These are phyloP conservation scores for Colletotrichum sp. DNA, from an alignment of 2,329 filamentous ascomycete genomes.

Conservation along the genomic window DNA sequence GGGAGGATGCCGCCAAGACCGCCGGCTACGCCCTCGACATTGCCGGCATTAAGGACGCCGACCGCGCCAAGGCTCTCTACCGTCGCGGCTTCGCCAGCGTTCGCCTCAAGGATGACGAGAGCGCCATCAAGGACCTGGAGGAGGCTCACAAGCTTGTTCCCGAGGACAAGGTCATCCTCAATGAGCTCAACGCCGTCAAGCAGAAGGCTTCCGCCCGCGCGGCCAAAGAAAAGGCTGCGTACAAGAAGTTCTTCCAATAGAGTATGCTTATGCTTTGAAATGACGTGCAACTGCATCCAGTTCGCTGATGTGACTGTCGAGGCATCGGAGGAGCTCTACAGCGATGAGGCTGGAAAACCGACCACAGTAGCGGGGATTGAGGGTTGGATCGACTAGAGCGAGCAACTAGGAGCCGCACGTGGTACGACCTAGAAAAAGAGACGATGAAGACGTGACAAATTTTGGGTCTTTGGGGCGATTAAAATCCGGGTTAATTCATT, in stretches of 20 bases:
- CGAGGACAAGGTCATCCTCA: slow-evolving; percentile 74
- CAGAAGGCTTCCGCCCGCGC: slow-evolving; percentile 73
- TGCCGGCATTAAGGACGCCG: slow-evolving; percentile 68
- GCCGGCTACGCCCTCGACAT: slow-evolving; percentile 78
- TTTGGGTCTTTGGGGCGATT: neutral
- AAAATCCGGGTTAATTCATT: neutral
- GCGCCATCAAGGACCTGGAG: slow-evolving; percentile 75
- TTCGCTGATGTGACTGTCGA: neutral
- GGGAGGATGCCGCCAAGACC: slow-evolving; percentile 71
- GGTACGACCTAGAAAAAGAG: neutral
- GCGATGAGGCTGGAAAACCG: neutral
- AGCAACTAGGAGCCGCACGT: neutral
- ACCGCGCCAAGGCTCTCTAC: slow-evolving; percentile 90
- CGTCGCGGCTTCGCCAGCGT: slow-evolving; percentile 79
- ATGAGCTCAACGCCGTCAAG: slow-evolving; percentile 81
- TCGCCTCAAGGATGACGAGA: slow-evolving; percentile 83
- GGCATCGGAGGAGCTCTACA: neutral
- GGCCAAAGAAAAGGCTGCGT: slow-evolving; percentile 90
- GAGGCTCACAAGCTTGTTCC: slow-evolving; percentile 79
- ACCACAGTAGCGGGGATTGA: neutral
- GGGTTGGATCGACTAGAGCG: neutral
- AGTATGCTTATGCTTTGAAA: neutral
- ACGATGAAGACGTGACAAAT: neutral
- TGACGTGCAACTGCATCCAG: neutral
- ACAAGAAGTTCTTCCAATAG: slow-evolving; percentile 86